phyloP scores from a whole-genome alignment of 208 protist species.

The Trypanosoma melophagium region DNA sequence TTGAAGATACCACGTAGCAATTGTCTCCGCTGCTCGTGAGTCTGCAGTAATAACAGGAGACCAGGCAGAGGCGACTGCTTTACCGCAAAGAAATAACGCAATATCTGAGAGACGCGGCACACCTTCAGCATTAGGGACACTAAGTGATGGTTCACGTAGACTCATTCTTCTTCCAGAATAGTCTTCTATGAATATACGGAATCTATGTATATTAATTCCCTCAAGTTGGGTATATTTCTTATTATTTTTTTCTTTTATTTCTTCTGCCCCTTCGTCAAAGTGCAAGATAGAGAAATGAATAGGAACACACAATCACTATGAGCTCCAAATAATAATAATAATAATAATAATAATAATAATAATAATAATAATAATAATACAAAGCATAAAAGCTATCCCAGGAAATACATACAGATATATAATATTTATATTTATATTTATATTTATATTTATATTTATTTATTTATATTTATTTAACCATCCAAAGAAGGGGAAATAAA shows the following conservation, averaged over 20 bases:
- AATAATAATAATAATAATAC: no score
- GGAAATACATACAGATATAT: no score
- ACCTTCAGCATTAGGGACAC: constrained; percentile 32
- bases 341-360: no score
- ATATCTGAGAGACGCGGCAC: constrained; percentile 56
- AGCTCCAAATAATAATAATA: no score
- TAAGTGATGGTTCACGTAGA: constrained; percentile 7
- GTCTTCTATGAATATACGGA: constrained; percentile 5
- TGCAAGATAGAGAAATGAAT: neutral
- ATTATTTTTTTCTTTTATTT: neutral
- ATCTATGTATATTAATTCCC: neutral
- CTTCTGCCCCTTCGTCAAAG: neutral
- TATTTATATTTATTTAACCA: neutral
- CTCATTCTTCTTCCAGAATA: constrained; percentile 7
- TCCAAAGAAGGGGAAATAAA: neutral
- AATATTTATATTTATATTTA: neutral
- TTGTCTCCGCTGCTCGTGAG: constrained; percentile 12
- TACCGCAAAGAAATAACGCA: constrained; percentile 56
- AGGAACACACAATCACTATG: no score
- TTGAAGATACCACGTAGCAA: constrained; percentile 52
- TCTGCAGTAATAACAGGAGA: constrained; percentile 17
- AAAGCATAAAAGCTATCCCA: no score
- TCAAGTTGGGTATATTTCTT: neutral
- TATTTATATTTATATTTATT: constrained; percentile 1
- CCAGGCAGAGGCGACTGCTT: constrained; percentile 32